Evolutionary conservation across 257 asterid species (phyloP).

Genomic region (Verbena officinalis): DNA sequence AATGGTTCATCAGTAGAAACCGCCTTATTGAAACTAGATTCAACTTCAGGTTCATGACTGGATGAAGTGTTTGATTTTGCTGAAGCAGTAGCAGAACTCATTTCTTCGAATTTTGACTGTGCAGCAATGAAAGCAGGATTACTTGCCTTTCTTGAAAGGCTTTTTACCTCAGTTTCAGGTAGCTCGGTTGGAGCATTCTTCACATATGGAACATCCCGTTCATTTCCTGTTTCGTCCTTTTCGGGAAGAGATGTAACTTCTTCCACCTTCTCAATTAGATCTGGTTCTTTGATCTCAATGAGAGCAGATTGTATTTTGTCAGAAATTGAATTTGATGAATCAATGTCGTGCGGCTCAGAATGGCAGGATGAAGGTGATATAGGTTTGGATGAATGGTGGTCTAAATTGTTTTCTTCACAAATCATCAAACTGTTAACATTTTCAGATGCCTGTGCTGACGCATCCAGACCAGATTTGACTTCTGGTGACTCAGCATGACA

Average conservation of each 20-base stretch:
- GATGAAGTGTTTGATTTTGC: constrained; percentile 42
- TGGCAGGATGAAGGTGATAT: constrained; percentile 31
- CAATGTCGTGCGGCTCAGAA: constrained; percentile 33
- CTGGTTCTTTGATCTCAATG: constrained; percentile 35
- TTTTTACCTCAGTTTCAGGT: constrained; percentile 54
- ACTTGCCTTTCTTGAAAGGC: constrained; percentile 52
- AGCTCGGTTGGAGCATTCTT: constrained; percentile 35
- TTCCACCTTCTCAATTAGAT: constrained; percentile 36
- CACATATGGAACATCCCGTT: constrained; percentile 32
- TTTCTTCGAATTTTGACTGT: constrained; percentile 86
- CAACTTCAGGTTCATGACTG: constrained; percentile 45
- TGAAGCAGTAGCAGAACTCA: constrained; percentile 49
- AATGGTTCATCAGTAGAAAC: constrained; percentile 41
- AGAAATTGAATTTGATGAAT: constrained; percentile 30
- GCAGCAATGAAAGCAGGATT: constrained; percentile 91
- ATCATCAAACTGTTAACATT: constrained; percentile 27
- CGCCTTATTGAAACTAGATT: constrained; percentile 42
- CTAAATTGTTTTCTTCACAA: constrained; percentile 20
- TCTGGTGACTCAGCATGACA: constrained; percentile 28
- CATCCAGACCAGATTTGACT: constrained; percentile 24
- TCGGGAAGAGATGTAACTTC: constrained; percentile 33
- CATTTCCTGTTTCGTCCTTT: constrained; percentile 38
- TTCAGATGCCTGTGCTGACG: constrained; percentile 30
- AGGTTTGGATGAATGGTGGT: constrained; percentile 26
- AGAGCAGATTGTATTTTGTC: constrained; percentile 41